Base-by-base conservation (phyloP, 768 basidiomycete genomes). In the Lentinula edodes region DNA sequence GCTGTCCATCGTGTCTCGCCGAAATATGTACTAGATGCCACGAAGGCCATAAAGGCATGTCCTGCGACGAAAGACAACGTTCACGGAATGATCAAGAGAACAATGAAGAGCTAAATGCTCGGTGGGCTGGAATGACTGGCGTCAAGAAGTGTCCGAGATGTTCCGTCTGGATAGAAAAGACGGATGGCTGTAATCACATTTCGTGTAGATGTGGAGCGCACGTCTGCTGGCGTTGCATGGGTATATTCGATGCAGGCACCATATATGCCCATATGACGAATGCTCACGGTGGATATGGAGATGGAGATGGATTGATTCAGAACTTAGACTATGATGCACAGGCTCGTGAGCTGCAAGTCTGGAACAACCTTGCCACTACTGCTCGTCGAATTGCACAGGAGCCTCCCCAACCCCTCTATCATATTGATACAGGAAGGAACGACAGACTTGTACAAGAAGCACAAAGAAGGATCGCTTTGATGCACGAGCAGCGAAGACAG, bases 101-200 rank as follows among this genome's bases (percentile, higher is more conserved):
- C 50, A 78, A 80, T 60, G 79, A 83, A 46, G 71, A 73, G 18
- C 65, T 77, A 36, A 77, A 74, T 58, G 73, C 76, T 28, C 67
- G 69, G 52, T 80, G 81, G 74, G 78, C 79, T 0, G 51, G 55
- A 16, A 60, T 52, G 16, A 68, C 72, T 18, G 76, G 77, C 6
- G 77, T 75, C 39, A 81, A 81, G 69, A 72, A 71, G 51, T 86
- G 84, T 61, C 82, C 83, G 1, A 60, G 65, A 12, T 86, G 83
- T 63, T 65, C 63, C 0, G 71, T 76, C 6, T 74, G 72, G 66
- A 79, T 84, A 46, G 74, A 82, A 67, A 85, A 83, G 67, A 75
- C 63, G 5, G 79, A 73, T 28, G 84, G 83, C 0, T 86, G 84
- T 69, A 83, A 85, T 67, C 83, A 84, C 66, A 78, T 85, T 71